phyloP scores from a whole-genome alignment of 768 basidiomycete species.

The Tricholoma bakamatsutake region DNA sequence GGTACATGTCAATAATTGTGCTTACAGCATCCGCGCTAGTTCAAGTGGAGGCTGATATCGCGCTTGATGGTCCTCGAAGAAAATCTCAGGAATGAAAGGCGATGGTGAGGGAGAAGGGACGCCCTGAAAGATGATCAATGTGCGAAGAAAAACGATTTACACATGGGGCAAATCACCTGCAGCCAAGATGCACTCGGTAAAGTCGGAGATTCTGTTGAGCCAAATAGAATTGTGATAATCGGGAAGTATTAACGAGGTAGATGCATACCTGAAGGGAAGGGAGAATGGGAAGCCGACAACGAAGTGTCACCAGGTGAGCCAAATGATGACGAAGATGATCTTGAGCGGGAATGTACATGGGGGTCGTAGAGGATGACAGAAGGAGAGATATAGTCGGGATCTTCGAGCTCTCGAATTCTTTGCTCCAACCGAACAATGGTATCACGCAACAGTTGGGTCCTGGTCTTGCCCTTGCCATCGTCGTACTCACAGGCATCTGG shows the following conservation, averaged over 20 bases:
- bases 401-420: conserved; percentile 68
- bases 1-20: conserved; percentile 6
- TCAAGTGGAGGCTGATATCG: conserved; percentile 49
- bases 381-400: conserved; percentile 63
- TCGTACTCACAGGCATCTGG: conserved; percentile 73
- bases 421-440: conserved; percentile 69
- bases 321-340: conserved; percentile 50
- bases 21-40: conserved; percentile 63
- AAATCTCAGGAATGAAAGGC: conserved; percentile 39
- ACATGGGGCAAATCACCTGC: conserved; percentile 17
- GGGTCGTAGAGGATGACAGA: conserved; percentile 71
- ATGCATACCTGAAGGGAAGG: conserved; percentile 47
- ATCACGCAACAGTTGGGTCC: conserved; percentile 74
- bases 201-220: conserved; percentile 33
- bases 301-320: conserved; percentile 48
- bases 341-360: conserved; percentile 45
- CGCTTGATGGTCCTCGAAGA: conserved; percentile 46
- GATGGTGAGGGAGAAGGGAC: conserved; percentile 48
- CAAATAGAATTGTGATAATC: conserved; percentile 1
- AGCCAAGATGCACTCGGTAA: conserved; percentile 52
- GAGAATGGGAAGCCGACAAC: conserved; percentile 51
- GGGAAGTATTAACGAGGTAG: background rate
- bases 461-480: conserved; percentile 79
- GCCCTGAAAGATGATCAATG: conserved; percentile 18
- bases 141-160: conserved; percentile 5